phyloP scores from a whole-genome alignment of 345 rosid genomes.

The Populus nigra region DNA sequence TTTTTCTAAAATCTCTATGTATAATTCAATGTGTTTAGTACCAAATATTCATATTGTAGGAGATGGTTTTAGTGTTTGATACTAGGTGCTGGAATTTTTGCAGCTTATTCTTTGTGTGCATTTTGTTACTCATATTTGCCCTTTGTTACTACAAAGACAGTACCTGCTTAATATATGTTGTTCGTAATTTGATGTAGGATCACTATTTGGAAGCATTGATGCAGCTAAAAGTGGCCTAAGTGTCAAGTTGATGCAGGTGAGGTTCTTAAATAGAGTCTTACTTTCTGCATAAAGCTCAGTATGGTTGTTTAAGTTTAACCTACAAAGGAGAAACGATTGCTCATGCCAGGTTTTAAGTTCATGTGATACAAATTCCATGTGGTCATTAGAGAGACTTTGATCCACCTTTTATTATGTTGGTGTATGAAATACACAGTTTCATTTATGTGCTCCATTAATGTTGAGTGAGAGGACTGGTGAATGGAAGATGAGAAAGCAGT shows the following conservation, averaged over 20 bases:
- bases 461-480: not conserved
- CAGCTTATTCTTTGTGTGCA: not conserved
- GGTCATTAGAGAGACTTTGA: not conserved
- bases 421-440: not conserved
- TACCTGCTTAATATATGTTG: slow-evolving; percentile 17
- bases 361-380: not conserved
- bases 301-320: slow-evolving; percentile 10
- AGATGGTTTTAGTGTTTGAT: not conserved
- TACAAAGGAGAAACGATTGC: not conserved
- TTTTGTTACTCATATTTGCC: not conserved
- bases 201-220: slow-evolving; percentile 73
- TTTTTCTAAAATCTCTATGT: not conserved
- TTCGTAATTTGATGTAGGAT: slow-evolving; percentile 51
- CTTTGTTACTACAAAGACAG: not conserved
- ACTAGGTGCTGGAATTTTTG: not conserved
- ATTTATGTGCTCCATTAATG: not conserved
- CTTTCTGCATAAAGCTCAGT: not conserved
- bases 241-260: slow-evolving; percentile 90
- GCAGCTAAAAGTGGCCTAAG: slow-evolving; percentile 61
- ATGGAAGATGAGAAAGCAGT: not conserved
- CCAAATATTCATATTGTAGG: not conserved
- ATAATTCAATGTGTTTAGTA: too few species aligned
- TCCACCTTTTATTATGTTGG: not conserved
- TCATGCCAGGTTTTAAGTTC: not conserved
- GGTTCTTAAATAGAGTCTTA: not conserved